Percentiles rank a stretch among this genome's conserved stretches.
phyloP scores from a whole-genome alignment of 2,329 filamentous ascomycete genomes.

The Chaetomium globosum region DNA sequence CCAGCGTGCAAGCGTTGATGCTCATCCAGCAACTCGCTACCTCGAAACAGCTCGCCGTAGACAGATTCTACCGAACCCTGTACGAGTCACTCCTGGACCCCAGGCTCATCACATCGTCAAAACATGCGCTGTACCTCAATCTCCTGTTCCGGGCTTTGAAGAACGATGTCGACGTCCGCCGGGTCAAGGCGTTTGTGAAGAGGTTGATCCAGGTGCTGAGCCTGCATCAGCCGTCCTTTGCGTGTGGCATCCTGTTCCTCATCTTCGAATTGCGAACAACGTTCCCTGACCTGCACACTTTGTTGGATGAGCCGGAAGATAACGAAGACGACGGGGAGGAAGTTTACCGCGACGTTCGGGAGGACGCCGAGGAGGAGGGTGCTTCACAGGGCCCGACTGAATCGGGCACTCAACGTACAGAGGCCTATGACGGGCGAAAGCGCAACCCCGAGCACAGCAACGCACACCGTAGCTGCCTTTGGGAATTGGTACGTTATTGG shows the following conservation, averaged over 20 bases:
- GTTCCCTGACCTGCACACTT: constrained; percentile 77
- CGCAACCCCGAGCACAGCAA: constrained; percentile 89
- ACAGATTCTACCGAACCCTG: constrained; percentile 91
- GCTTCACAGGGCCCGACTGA: constrained; percentile 37
- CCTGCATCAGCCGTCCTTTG: constrained; percentile 88
- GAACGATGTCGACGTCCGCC: constrained; percentile 83
- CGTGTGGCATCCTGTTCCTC: constrained; percentile 89
- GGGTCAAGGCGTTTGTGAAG: constrained; percentile 95
- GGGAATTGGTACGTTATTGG: constrained; percentile 73
- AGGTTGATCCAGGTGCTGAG: constrained; percentile 84
- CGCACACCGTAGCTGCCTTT: constrained; percentile 89
- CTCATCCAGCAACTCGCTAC: constrained; percentile 90
- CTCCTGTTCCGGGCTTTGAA: constrained; percentile 86
- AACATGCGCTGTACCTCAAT: constrained; percentile 94
- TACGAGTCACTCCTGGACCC: constrained; percentile 95
- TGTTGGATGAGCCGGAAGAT: constrained; percentile 80
- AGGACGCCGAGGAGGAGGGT: constrained; percentile 61
- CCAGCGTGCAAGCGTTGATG: constrained; percentile 91
- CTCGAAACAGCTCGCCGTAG: constrained; percentile 76
- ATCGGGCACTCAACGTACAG: constrained; percentile 29
- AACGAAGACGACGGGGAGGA: constrained; percentile 72
- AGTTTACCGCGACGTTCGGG: constrained; percentile 55
- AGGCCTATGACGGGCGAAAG: constrained; percentile 81
- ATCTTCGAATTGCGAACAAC: constrained; percentile 76
- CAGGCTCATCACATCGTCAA: constrained; percentile 83